Conservation (phyloP, 768 basidiomycete genomes). For the Albatrellus ellisii region DNA sequence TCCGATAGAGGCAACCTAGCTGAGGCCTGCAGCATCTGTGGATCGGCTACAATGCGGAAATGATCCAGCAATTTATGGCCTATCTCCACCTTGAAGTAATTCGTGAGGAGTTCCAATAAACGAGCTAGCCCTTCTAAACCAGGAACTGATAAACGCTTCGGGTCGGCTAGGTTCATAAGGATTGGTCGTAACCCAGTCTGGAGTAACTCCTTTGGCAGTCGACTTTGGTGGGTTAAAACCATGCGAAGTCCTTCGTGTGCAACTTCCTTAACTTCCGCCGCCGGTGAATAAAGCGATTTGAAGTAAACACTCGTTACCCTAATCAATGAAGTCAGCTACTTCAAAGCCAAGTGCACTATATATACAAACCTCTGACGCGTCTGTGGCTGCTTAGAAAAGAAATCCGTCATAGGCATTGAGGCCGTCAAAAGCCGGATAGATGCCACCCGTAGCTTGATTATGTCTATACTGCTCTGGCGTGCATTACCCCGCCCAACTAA, state of each 20-base stretch:
- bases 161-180: conserved; percentile 94
- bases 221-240: conserved; percentile 79
- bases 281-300: conserved; percentile 92
- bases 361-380: conserved; percentile 67
- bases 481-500: conserved; percentile 62
- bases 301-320: conserved; percentile 96
- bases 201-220: conserved; percentile 87
- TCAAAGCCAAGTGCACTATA: no score
- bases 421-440: conserved; percentile 90
- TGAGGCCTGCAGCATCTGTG: conserved; percentile 69
- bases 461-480: conserved; percentile 68
- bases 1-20: conserved; percentile 71
- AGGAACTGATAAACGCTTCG: conserved; percentile 83
- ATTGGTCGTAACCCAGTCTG: conserved; percentile 95
- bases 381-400: conserved; percentile 73
- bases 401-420: conserved; percentile 90
- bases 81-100: conserved; percentile 99
- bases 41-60: conserved; percentile 85
- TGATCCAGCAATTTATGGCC: conserved; percentile 96
- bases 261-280: conserved; percentile 85
- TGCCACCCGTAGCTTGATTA: conserved; percentile 83
- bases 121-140: conserved; percentile 91
- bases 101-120: conserved; percentile 85
- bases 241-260: conserved; percentile 88
- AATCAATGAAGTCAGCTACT: no score